Evolutionary conservation across 768 basidiomycete species (phyloP), one percentile per base, ranked within the genome.

Genomic region (Boletus subparvulus): DNA sequence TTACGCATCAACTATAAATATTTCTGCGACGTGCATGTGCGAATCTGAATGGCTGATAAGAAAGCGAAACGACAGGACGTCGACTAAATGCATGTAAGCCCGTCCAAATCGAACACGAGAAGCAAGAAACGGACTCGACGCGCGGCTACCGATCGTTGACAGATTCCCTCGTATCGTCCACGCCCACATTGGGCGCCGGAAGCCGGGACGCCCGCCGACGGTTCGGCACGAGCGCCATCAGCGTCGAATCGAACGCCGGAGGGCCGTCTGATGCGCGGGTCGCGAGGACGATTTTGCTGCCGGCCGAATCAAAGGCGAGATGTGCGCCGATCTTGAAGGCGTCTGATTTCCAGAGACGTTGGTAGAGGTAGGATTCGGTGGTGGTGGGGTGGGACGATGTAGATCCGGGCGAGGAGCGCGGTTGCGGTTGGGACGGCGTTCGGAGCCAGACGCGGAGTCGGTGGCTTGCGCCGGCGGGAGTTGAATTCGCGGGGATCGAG

Each of bases 261-360:
- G 26, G 26, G 26, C 6, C 26, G 26, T 28, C 26, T 3, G 12
- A 6, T 41, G 54, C 61, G 5, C 51, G 62, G 56, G 78, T 75
- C 11, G 77, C 86, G 73, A 85, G 80, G 17, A 83, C 66, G 65
- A 84, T 28, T 71, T 77, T 81, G 36, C 63, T 64, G 6, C 82
- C 77, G 42, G 85, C 65, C 0, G 77, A 68, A 9, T 77, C 77
- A 55, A 87, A 88, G 56, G 82, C 76, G 33, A 88, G 78, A 30
- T 75, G 68, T 0, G 77, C 76, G 17, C 86, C 86, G 16, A 88
- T 63, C 64, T 84, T 86, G 67, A 88, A 83, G 16, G 73, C 69
- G 62, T 88, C 86, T 21, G 75, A 75, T 69, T 85, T 85, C 80
- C 82, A 87, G 65, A 88, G 73, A 19, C 86, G 82, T 61, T 86